Evolutionary conservation across 2,329 filamentous ascomycete genomes (phyloP), one percentile per base, ranked within the genome.

Genomic region (Arthrobotrys iridis): DNA sequence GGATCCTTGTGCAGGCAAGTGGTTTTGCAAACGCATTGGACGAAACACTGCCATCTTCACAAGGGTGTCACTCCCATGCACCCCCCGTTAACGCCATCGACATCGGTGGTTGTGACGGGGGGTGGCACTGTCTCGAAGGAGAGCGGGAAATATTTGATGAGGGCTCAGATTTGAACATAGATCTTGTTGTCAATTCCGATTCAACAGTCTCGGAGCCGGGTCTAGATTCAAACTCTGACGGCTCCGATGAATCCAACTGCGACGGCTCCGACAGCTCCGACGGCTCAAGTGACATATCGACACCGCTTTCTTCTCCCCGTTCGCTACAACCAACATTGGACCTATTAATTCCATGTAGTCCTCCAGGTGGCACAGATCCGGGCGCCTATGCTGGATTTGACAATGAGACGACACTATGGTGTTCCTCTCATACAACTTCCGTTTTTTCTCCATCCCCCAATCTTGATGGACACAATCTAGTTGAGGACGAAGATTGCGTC

Each of bases 391-490:
- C 15, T 15, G 40, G 22, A 13, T 24, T 10, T 4, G 30, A 66
- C 24, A 18, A 26, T 30, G 20, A 45, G 13, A 2, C 30, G 30
- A 57, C 22, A 13, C 28, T 24, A 8, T 20, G 18, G 26, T 33
- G 45, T 37, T 41, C 28, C 4, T 74, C 70, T 58, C 70, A 62
- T 10, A 37, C 46, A 48, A 58, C 57, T 18, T 68, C 63, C 15
- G 18, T 20, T 28, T 4, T 7, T 30, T 58, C 37, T 37, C 50
- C 35, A 20, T 35, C 7, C 48, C 22, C 45, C n/a, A 48, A 59
- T 6, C 40, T 18, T 11, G 45, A 75, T 52, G 63, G 41, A 3
- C 57, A 68, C 33, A 68, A 46, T 5, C 46, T 75, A 11, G 33
- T 68, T 20, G 63, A 62, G 45, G 52, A 67, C 8, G 63, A 43